phyloP scores from a whole-genome alignment of 306 rosid species.

The Carpinus fangiana region DNA sequence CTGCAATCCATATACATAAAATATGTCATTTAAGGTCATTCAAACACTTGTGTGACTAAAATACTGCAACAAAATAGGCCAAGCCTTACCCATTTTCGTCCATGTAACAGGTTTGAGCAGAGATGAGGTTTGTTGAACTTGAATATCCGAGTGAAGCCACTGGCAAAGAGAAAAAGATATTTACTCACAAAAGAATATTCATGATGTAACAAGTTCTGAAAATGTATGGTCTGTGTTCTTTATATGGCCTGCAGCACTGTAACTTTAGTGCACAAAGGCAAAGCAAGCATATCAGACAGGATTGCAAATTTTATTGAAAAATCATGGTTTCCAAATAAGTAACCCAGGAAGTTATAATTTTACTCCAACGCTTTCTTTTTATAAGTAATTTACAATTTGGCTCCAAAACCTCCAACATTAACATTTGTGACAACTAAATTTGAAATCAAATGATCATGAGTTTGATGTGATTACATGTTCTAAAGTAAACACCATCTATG shows the following conservation, averaged over 20 bases:
- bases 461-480: neutral
- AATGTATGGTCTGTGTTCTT: constrained; percentile 1
- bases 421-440: neutral
- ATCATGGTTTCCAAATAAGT: neutral
- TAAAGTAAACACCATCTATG: neutral
- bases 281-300: neutral
- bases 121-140: constrained; percentile 65
- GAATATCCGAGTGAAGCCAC: constrained; percentile 89
- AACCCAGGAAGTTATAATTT: neutral
- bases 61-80: constrained; percentile 10
- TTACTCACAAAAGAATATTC: constrained; percentile 9
- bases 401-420: constrained; percentile 7
- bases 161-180: constrained; percentile 40
- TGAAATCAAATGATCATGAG: constrained; percentile 14
- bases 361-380: neutral
- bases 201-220: constrained; percentile 10
- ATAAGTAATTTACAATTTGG: neutral
- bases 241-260: neutral
- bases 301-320: neutral
- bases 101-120: constrained; percentile 60
- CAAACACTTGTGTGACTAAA: neutral
- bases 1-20: constrained; percentile 45
- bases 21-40: neutral
- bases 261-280: neutral
- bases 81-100: constrained; percentile 78